Percentiles rank a stretch among this genome's conserved stretches.
These are phyloP conservation scores for Metschnikowia peoriensis DNA, from an alignment of 805 yeast species.

Conservation along the genomic window DNA sequence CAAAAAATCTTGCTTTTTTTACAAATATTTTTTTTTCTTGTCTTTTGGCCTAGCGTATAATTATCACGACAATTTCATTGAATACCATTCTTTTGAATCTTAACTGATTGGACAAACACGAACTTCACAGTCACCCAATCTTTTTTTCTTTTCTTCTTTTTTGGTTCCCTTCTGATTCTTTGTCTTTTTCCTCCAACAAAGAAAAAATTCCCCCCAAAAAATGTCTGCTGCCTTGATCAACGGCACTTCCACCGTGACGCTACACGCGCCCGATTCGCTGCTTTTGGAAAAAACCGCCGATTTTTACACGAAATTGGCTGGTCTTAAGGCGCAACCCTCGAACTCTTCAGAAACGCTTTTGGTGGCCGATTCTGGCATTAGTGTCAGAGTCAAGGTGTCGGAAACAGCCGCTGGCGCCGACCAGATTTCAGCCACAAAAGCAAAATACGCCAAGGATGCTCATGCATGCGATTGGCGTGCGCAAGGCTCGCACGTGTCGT, in stretches of 20 bases:
- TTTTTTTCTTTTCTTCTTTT: too few relatives aligned
- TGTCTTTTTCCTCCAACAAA: too few relatives aligned
- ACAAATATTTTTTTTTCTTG: neutral
- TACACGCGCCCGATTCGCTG: constrained; percentile 50
- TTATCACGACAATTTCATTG: too few relatives aligned
- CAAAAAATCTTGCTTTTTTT: neutral
- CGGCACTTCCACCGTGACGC: constrained; percentile 52
- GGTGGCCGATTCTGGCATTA: constrained; percentile 22
- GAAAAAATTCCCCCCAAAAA: neutral
- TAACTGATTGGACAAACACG: too few relatives aligned
- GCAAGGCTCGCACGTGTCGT: constrained; percentile 41
- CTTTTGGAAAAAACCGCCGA: constrained; percentile 46
- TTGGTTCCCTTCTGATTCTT: too few relatives aligned
- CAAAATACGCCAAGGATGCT: constrained; percentile 16
- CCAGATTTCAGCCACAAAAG: constrained; percentile 19
- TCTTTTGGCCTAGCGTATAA: too few relatives aligned
- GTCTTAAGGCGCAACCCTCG: constrained; percentile 23
- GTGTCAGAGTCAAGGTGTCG: constrained; percentile 22
- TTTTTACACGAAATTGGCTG: constrained; percentile 56
- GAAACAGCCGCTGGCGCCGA: constrained; percentile 16
- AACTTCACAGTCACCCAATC: too few relatives aligned
- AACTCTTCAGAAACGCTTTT: constrained; percentile 21
- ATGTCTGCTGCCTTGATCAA: constrained; percentile 39
- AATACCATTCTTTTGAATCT: too few relatives aligned
- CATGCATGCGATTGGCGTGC: constrained; percentile 50